A percentile compares a stretch with the other conserved stretches of the same genome.
Evolutionary conservation across 805 yeast species (phyloP).

Genomic region (Saccharomycopsis synnaedendra): DNA sequence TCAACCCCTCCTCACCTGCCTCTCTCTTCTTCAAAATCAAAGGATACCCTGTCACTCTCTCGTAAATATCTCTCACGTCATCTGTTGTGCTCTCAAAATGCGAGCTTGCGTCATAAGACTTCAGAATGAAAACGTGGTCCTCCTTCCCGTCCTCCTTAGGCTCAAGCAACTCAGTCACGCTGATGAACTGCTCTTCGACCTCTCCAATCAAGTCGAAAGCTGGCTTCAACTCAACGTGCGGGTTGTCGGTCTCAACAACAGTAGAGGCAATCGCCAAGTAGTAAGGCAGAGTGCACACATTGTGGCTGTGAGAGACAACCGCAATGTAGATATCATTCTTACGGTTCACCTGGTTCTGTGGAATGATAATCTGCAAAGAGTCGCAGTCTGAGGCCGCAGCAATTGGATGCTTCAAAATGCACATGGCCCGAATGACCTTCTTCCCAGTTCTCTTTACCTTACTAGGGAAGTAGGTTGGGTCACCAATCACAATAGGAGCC

Average conservation of each 20-base stretch:
- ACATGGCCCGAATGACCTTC: constrained; percentile 73
- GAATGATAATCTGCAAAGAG: constrained; percentile 88
- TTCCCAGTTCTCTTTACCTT: constrained; percentile 63
- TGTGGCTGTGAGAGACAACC: constrained; percentile 77
- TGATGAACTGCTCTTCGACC: constrained; percentile 76
- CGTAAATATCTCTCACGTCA: constrained; percentile 89
- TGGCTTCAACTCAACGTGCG: constrained; percentile 78
- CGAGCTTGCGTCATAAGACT: constrained; percentile 86
- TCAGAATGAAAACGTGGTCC: constrained; percentile 73
- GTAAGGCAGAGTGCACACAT: constrained; percentile 82
- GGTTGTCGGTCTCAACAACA: constrained; percentile 77
- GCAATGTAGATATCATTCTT: constrained; percentile 94
- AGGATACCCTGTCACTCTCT: constrained; percentile 86
- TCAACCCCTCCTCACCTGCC: constrained; percentile 46
- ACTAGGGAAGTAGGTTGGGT: constrained; percentile 94
- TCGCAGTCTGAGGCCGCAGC: constrained; percentile 74
- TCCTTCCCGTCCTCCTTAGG: constrained; percentile 75
- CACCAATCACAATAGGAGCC: constrained; percentile 92
- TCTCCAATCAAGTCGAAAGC: constrained; percentile 83
- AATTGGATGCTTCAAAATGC: constrained; percentile 82
- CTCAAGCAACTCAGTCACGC: constrained; percentile 82
- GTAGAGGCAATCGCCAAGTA: constrained; percentile 91
- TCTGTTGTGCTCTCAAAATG: constrained; percentile 96
- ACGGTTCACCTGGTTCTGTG: constrained; percentile 90
- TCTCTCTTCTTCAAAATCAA: constrained; percentile 74